Evolutionary conservation across 495 filamentous ascomycete genomes (phyloP).

Genomic region (Daldinia bambusicola): DNA sequence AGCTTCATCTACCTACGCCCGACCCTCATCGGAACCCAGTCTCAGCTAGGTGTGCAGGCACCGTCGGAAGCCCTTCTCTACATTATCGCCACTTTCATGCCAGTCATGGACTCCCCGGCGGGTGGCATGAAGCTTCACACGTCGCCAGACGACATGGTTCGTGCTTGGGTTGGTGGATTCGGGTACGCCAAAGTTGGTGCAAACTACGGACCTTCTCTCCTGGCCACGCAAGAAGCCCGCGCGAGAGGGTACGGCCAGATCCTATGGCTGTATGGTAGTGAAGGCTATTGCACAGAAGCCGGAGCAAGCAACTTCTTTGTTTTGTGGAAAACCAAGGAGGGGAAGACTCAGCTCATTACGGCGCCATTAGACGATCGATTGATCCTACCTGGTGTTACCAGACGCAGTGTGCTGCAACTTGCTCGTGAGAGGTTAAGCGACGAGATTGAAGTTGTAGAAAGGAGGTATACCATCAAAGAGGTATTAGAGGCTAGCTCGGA

Average conservation of each 20-base stretch:
- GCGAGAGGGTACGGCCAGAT: conserved; percentile 82
- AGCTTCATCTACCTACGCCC: conserved; percentile 81
- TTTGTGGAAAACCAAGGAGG: conserved; percentile 75
- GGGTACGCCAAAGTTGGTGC: conserved; percentile 91
- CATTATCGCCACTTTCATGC: conserved; percentile 81
- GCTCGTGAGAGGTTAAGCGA: conserved; percentile 69
- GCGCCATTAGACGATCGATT: conserved; percentile 82
- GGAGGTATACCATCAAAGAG: conserved; percentile 82
- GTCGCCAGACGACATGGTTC: conserved; percentile 76
- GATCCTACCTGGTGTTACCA: conserved; percentile 86
- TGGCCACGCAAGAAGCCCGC: conserved; percentile 77
- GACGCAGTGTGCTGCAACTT: conserved; percentile 78
- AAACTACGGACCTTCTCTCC: conserved; percentile 86
- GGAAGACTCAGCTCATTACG: conserved; percentile 78
- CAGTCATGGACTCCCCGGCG: conserved; percentile 63
- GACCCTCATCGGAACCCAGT: conserved; percentile 83
- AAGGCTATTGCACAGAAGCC: conserved; percentile 85
- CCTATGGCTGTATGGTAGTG: conserved; percentile 85
- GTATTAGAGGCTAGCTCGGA: conserved; percentile 76
- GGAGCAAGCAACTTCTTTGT: conserved; percentile 95
- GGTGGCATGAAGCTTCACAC: conserved; percentile 81
- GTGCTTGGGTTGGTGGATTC: conserved; percentile 93
- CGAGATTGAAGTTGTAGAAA: conserved; percentile 79
- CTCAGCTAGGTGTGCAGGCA: conserved; percentile 81
- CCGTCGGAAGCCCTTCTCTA: conserved; percentile 87